Percentiles rank a stretch among this genome's conserved stretches.
Evolutionary conservation across 2,329 filamentous ascomycete genomes (phyloP).

Genomic region (Pseudocercospora crystallina): DNA sequence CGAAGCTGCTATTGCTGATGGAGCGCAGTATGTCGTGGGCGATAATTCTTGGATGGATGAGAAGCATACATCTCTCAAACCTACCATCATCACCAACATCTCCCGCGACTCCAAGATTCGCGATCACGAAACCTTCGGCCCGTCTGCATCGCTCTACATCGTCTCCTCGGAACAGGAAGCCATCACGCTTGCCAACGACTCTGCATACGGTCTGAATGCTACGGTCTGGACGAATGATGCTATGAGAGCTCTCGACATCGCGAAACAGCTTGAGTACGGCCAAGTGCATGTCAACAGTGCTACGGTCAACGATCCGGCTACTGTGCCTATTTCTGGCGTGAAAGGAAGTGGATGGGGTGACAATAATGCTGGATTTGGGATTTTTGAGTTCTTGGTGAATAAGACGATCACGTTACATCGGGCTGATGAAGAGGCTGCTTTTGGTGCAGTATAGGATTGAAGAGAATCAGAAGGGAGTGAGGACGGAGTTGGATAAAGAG

Average conservation of each 20-base stretch:
- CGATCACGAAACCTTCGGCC: conserved; percentile 62
- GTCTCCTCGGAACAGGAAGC: conserved; percentile 70
- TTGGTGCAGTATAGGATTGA: no score
- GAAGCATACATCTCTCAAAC: conserved; percentile 4
- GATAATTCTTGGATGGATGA: conserved; percentile 9
- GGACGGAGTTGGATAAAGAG: no score
- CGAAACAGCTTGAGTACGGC: conserved; percentile 57
- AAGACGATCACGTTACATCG: conserved; percentile 27
- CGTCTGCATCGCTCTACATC: conserved; percentile 67
- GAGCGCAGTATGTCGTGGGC: conserved; percentile 37
- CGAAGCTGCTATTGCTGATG: conserved; percentile 50
- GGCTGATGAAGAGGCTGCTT: no score
- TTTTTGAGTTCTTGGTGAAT: not conserved
- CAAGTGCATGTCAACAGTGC: conserved; percentile 32
- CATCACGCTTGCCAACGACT: conserved; percentile 72
- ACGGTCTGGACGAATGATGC: conserved; percentile 73
- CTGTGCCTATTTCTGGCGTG: conserved; percentile 49
- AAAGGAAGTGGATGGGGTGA: conserved; percentile 47
- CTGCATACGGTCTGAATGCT: conserved; percentile 71
- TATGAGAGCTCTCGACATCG: conserved; percentile 42
- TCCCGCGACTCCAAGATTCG: not conserved
- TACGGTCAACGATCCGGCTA: conserved; percentile 23
- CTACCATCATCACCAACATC: conserved; percentile 47
- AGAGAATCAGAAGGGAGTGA: no score
- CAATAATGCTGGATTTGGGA: not conserved